These are phyloP conservation scores for Diphasiastrum complanatum DNA, from an alignment of 83 land plant genomes.

Conservation along the genomic window DNA sequence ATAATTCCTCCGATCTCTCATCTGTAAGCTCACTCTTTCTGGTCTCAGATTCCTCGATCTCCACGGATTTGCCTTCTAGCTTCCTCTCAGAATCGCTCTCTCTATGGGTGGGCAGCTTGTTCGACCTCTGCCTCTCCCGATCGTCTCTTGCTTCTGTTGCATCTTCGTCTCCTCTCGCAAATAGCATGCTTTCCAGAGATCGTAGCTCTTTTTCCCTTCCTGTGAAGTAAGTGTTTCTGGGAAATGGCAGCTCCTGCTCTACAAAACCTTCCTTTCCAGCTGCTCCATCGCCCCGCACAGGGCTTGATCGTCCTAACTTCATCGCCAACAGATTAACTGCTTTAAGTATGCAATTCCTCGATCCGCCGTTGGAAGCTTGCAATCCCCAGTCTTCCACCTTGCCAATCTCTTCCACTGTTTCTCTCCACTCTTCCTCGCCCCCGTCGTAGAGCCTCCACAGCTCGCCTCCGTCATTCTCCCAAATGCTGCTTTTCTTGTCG, in stretches of 20 bases:
- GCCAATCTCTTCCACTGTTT: constrained; percentile 50
- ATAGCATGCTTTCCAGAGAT: constrained; percentile 55
- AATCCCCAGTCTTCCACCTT: constrained; percentile 54
- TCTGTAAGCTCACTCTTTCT: no score
- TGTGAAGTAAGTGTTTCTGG: constrained; percentile 50
- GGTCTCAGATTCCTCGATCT: no score
- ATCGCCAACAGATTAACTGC: constrained; percentile 47
- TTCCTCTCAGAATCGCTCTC: no score
- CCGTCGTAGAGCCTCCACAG: constrained; percentile 73
- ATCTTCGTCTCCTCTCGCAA: constrained; percentile 52
- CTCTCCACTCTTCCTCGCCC: constrained; percentile 62
- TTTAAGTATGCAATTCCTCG: constrained; percentile 61
- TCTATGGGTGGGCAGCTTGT: no score
- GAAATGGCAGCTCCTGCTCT: constrained; percentile 58
- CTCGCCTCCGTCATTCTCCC: constrained; percentile 86
- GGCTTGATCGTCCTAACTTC: constrained; percentile 62
- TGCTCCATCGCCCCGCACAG: constrained; percentile 27
- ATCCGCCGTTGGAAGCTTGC: constrained; percentile 66
- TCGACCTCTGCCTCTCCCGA: no score
- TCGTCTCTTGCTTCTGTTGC: constrained; percentile 38
- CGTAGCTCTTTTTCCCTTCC: constrained; percentile 63
- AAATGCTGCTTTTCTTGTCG: constrained; percentile 62
- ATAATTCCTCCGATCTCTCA: no score
- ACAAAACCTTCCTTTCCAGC: constrained; percentile 44
- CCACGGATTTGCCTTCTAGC: no score